Base-by-base conservation (phyloP, 305 asterid genomes). In the Solanum hybrid region DNA sequence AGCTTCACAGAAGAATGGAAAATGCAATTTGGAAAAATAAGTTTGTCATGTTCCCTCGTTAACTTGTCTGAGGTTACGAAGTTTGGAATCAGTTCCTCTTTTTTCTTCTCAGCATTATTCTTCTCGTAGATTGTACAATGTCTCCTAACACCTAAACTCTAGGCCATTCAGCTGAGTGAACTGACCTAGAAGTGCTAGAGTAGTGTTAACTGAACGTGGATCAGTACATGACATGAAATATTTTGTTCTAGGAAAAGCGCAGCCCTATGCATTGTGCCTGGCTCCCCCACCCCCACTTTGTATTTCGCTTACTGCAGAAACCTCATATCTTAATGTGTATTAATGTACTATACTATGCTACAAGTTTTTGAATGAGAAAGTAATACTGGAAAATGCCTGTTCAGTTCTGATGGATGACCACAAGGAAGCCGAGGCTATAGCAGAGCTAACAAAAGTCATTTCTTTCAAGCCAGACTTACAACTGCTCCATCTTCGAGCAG, bases 341-440 rank as follows among this genome's bases (percentile, higher is more conserved):
- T 85, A 31, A 31, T 31, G 13, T 51, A 57, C 88, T 29, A 1
- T 20, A 51, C 88, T 31, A 10, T 31, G 31, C 76, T 57, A 85
- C 32, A 57, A 85, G 77, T 31, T 57, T 31, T 61, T 31, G 75
- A 57, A 61, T 57, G 41, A 51, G 77, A 51, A 85, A 57, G 31
- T 85, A 85, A 85, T 57, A 31, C 88, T 57, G 45, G 22, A 57
- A 84, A 51, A 57, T 32, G 38, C 65, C 8, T 82, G 89, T 93
- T 31, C 93, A 97, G 99, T 96, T 79, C 89, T 96, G 89, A 97
- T 97, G 99, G 99, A 97, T 90, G 98, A 96, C 89, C 99, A 93
- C 75, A 96, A 95, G 90, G 99, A 96, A 94, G 93, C 93, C 0
- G 97, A 95, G 89, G 99, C 99, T 29, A 95, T 96, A 84, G 89